Percentiles rank a stretch among this genome's conserved stretches.
Conservation (phyloP, 1,139 yeast genomes). For the Pichia sp. region DNA sequence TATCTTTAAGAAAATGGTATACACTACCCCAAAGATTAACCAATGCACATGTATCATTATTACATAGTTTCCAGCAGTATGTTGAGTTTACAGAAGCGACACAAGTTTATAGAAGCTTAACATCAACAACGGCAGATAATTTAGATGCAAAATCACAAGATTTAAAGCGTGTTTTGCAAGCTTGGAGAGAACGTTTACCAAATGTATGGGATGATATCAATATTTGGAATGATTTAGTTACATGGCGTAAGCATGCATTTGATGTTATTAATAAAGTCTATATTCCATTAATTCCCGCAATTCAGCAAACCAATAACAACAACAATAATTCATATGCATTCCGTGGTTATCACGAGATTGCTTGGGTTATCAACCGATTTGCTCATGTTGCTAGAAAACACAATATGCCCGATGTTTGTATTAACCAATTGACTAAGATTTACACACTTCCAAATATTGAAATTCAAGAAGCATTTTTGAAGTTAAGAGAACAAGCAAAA, state of each 20-base stretch:
- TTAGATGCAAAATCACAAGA: conserved; percentile 90
- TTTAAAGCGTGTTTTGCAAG: conserved; percentile 85
- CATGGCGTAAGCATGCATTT: conserved; percentile 98
- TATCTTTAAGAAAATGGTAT: conserved; percentile 90
- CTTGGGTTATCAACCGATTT: conserved; percentile 97
- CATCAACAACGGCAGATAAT: conserved; percentile 87
- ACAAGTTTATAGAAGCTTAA: conserved; percentile 84
- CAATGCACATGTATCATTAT: conserved; percentile 80
- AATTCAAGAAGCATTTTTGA: conserved; percentile 94
- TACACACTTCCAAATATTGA: conserved; percentile 96
- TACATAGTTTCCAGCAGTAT: conserved; percentile 94
- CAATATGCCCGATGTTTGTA: conserved; percentile 94
- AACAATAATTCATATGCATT: conserved; percentile 89
- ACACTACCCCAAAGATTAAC: conserved; percentile 74
- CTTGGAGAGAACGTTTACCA: conserved; percentile 97
- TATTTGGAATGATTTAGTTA: conserved; percentile 94
- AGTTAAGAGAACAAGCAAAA: conserved; percentile 93
- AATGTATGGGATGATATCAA: conserved; percentile 96
- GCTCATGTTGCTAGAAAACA: conserved; percentile 98
- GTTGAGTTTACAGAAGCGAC: conserved; percentile 98
- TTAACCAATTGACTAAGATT: conserved; percentile 84
- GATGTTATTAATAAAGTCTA: conserved; percentile 93
- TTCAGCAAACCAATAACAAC: conserved; percentile 54
- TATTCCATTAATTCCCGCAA: conserved; percentile 83
- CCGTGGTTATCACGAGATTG: conserved; percentile 97